Percentiles rank a stretch among this genome's conserved stretches.
phyloP scores from a whole-genome alignment of 2,329 filamentous ascomycete species.

The Phoma sp. region DNA sequence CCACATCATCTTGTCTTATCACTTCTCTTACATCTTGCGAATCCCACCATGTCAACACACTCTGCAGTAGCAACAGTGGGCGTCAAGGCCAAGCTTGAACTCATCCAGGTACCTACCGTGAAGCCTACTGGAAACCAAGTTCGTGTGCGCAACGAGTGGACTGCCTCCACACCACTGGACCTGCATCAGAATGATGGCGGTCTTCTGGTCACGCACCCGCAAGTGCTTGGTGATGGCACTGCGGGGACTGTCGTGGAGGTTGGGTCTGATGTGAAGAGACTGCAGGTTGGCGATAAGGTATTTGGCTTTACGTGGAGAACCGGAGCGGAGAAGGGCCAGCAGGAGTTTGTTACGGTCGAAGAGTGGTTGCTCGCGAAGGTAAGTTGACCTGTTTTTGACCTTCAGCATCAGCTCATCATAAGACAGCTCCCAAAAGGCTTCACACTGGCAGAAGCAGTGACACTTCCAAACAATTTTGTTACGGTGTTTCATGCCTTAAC shows the following conservation, averaged over 20 bases:
- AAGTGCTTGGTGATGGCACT: slow-evolving; percentile 59
- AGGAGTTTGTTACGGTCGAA: slow-evolving; percentile 63
- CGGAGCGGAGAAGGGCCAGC: slow-evolving; percentile 60
- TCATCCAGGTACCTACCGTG: slow-evolving; percentile 48
- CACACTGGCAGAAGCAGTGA: slow-evolving; percentile 58
- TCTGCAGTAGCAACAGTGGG: slow-evolving; percentile 52
- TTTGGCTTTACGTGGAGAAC: slow-evolving; percentile 62
- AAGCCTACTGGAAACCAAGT: slow-evolving; percentile 56
- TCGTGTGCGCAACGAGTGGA: slow-evolving; percentile 64
- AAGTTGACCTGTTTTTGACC: not conserved
- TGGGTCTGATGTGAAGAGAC: slow-evolving; percentile 53
- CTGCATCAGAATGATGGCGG: slow-evolving; percentile 69
- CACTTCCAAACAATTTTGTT: slow-evolving; percentile 64
- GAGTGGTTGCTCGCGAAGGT: slow-evolving; percentile 54
- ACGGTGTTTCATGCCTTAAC: slow-evolving; percentile 65
- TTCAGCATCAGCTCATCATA: slow-evolving; percentile 9
- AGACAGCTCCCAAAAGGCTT: slow-evolving; percentile 52
- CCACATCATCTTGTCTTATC: too few species aligned
- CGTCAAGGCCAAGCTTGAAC: slow-evolving; percentile 44
- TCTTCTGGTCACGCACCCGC: slow-evolving; percentile 60
- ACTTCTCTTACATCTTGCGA: too few species aligned
- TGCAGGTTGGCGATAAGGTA: slow-evolving; percentile 64
- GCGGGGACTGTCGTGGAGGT: slow-evolving; percentile 63
- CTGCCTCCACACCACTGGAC: slow-evolving; percentile 67
- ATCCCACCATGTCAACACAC: slow-evolving; percentile 43